A percentile compares a stretch with the other conserved stretches of the same genome.
These are phyloP conservation scores for Colletotrichum kahawae DNA, from an alignment of 2,329 filamentous ascomycete species.

Conservation along the genomic window DNA sequence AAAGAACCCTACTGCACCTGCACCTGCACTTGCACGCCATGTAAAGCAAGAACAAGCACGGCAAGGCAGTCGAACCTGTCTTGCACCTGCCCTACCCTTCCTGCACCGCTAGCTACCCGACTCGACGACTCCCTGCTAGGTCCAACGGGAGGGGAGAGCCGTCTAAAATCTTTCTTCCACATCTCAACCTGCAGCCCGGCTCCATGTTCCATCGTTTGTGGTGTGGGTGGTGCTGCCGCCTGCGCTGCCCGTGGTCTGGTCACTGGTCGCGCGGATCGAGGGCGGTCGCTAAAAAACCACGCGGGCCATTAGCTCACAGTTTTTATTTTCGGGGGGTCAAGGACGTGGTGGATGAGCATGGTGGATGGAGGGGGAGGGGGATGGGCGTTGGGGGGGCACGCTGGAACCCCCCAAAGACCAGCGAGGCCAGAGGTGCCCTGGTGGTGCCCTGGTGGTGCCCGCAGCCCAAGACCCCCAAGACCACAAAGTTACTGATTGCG, in stretches of 20 bases:
- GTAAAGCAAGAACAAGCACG: background rate
- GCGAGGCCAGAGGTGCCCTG: background rate
- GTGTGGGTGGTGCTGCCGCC: background rate
- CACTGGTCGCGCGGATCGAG: background rate
- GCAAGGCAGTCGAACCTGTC: background rate
- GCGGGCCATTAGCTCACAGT: background rate
- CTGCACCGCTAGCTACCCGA: background rate
- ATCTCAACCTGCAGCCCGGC: background rate
- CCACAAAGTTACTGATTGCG: constrained; percentile 57
- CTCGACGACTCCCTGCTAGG: background rate
- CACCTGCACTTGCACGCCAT: background rate
- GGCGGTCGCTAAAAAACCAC: background rate
- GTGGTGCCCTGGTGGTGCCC: too few relatives aligned
- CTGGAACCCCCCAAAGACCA: background rate
- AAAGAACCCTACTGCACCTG: background rate
- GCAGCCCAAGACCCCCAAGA: background rate
- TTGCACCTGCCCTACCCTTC: background rate
- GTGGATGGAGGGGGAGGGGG: background rate
- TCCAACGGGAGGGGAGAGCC: background rate
- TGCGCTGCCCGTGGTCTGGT: background rate
- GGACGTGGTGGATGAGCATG: background rate
- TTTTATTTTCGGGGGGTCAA: background rate
- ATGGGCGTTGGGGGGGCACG: background rate
- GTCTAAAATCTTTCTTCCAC: background rate
- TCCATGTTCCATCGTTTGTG: background rate